phyloP scores from a whole-genome alignment of 257 asterid species.

The Scutellaria barbata region DNA sequence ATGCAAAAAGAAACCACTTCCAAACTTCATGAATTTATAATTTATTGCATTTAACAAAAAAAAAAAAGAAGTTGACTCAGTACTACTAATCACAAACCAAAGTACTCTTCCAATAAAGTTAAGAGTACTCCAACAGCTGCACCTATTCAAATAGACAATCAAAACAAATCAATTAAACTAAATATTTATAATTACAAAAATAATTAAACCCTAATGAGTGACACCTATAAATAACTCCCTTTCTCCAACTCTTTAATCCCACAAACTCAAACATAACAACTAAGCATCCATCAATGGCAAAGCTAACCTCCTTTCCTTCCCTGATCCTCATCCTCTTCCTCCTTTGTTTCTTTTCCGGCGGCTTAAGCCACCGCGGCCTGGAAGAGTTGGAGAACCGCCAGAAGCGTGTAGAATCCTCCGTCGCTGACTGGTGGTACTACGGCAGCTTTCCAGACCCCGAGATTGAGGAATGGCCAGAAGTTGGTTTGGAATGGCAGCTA shows the following conservation, averaged over 20 bases:
- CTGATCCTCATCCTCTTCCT: neutral
- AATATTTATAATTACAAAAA: neutral
- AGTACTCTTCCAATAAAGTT: neutral
- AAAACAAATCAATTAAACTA: neutral
- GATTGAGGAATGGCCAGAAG: conserved; percentile 14
- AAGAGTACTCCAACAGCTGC: neutral
- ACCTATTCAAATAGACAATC: neutral
- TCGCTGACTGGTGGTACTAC: conserved; percentile 15
- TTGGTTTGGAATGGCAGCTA: neutral
- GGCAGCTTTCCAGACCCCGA: neutral
- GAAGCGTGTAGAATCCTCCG: neutral
- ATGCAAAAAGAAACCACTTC: neutral
- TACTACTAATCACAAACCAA: neutral
- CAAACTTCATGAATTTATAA: neutral
- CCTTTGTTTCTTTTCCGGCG: conserved; percentile 2
- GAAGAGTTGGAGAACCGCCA: too few relatives aligned
- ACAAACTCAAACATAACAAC: neutral
- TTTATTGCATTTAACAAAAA: neutral
- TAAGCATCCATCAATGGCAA: neutral
- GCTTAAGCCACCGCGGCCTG: conserved; percentile 23
- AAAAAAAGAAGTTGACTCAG: conserved; percentile 21
- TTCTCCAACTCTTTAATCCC: neutral
- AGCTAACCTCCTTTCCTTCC: neutral
- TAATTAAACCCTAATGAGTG: neutral
- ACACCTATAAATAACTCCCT: conserved; percentile 27